Base-by-base conservation (phyloP, 306 rosid species). In the Pachyrhizus erosus region DNA sequence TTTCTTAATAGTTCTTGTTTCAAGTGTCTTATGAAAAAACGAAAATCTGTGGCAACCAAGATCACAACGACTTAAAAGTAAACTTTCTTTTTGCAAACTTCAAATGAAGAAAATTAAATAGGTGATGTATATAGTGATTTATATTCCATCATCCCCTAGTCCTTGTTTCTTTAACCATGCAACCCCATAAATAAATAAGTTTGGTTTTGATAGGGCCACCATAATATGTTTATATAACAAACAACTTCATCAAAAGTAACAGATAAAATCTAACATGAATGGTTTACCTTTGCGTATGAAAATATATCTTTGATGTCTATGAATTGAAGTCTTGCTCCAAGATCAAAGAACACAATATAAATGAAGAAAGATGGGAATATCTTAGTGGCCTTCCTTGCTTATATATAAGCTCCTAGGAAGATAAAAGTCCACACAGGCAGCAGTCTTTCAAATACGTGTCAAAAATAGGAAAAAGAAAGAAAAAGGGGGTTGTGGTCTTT, bases 381-480 rank as follows among this genome's bases (percentile, higher is more conserved):
- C 24, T 18, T 0, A 27, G 74, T 72, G 52, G 64, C 27, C 46
- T 24, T 0, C 3, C 2, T 69, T 55, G 80, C 61, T 60, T 82
- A 74, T 84, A 82, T 79, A 83, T 79, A 78, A 18, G 43, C 7
- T 64, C 6, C 21, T 29, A 34, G 58, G 81, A 17, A 48, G 58
- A 69, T 49, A 75, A 10, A 73, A 43, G 40, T 80, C 82, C 79
- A 67, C 65, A 52, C 2, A 40, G 23, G 73, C 0, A 46, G 70
- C 46, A 58, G 80, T 9, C 23, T 64, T 87, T 76, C 73, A 85
- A 87, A 88, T 76, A 86, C 96, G 94, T 87, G 97, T 91, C 81
- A 68, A 84, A 72, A 77, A 29, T 0, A 26, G 14, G 79, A 84
- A 77, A 85, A 51, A 21, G 73, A 15, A 31, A n/a, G 26, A 40